These are phyloP conservation scores for Plectranthus barbatus DNA, from an alignment of 257 asterid genomes.

Conservation along the genomic window DNA sequence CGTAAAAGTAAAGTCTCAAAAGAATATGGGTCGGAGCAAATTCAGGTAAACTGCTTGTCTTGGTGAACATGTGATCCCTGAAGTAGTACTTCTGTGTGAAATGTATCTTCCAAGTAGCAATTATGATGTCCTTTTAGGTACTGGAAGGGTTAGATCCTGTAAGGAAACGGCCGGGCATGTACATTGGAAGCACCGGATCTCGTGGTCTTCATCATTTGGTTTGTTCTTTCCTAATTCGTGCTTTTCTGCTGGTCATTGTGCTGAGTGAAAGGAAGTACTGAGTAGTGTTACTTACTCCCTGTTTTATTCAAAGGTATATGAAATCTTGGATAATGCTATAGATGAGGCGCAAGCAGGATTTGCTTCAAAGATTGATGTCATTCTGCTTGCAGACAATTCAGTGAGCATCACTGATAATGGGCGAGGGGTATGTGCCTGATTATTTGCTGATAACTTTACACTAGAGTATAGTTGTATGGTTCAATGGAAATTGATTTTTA, in stretches of 20 bases:
- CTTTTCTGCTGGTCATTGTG: background rate
- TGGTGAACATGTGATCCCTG: constrained; percentile 6
- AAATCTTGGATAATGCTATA: constrained; percentile 92
- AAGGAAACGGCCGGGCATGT: constrained; percentile 94
- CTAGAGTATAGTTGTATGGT: background rate
- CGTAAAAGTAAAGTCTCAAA: constrained; percentile 40
- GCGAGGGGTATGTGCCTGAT: constrained; percentile 75
- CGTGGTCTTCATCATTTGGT: constrained; percentile 98
- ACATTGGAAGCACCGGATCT: constrained; percentile 90
- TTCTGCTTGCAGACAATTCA: constrained; percentile 68
- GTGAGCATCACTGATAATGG: constrained; percentile 92
- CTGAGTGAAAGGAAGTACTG: background rate
- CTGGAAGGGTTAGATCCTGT: constrained; percentile 96
- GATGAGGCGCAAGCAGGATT: constrained; percentile 97
- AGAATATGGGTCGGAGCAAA: constrained; percentile 92
- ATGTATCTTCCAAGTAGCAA: background rate
- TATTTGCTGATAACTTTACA: background rate
- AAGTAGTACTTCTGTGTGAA: background rate
- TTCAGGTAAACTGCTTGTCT: constrained; percentile 60
- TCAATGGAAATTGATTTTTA: background rate
- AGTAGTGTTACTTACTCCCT: constrained; percentile 15
- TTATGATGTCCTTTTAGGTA: constrained; percentile 40
- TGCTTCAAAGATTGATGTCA: constrained; percentile 79
- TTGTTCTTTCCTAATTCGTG: constrained; percentile 10
- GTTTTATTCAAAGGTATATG: constrained; percentile 54